Base-by-base conservation (phyloP, 169 alveolate genomes). In the Plasmodium inui region DNA sequence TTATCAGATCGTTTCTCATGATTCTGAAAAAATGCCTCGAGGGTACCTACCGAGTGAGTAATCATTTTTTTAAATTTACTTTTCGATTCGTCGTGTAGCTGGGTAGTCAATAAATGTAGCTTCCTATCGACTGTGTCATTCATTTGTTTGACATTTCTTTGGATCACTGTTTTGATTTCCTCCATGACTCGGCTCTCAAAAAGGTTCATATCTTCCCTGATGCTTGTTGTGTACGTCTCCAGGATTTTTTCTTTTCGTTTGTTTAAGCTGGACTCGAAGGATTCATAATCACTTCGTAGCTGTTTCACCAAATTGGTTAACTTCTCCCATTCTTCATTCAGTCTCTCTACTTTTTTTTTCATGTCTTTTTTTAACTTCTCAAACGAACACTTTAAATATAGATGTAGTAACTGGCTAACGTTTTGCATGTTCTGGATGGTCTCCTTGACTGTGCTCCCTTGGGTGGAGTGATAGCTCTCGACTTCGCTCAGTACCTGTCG, bases 181-280 rank as follows among this genome's bases (percentile, higher is more conserved):
- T 89, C 74, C 14, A 89, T 39, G 7, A 89, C 46, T 19, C 50
- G 50, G 14, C 41, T 78, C 9, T 80, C 26, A 34, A 89, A 89
- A n/a, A n/a, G 14, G 34, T 89, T 4, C 10, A 89, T 81, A 26
- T 89, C 90, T 19, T 78, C 78, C 26, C 37, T 41, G 22, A 89
- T 79, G 32, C 30, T 81, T 46, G 28, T 32, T 34, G 53, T 78
- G 32, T 39, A 89, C 9, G 37, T 89, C 32, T 79, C 44, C 12
- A 73, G 53, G 1, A 89, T 80, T 39, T 79, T 1, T 8, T 19
- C 41, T 8, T 89, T 80, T 0, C 50, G 37, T 17, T 89, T 81
- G 7, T 14, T 39, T 19, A 89, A 5, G 26, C 71, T 28, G 5
- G 61, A 19, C 46, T 89, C 90, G 46, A 44, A 19, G 26, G 55